Percentiles rank a stretch among this genome's conserved stretches.
Conservation (phyloP, 2,329 filamentous ascomycete species). For the Neofusicoccum kwambonambiense region DNA sequence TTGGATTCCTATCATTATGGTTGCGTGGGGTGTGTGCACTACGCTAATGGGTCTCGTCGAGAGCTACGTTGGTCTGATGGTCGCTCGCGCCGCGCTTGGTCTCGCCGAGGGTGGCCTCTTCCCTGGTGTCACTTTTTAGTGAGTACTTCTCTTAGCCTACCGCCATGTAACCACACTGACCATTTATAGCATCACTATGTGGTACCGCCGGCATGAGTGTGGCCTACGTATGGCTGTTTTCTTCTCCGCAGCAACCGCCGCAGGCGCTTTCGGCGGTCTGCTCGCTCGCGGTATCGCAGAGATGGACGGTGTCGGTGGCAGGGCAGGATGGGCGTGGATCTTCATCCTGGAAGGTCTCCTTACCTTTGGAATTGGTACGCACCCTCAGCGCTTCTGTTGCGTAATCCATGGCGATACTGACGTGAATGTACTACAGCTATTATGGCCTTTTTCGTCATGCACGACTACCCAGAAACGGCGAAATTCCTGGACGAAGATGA, state of each 20-base stretch:
- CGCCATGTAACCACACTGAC: not conserved
- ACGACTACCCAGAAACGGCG: conserved; percentile 60
- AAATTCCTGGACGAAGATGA: conserved; percentile 52
- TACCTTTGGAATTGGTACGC: conserved; percentile 24
- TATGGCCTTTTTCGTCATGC: conserved; percentile 48
- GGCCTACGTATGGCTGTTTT: conserved; percentile 60
- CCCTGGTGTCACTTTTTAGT: conserved; percentile 4
- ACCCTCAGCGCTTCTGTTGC: conserved; percentile 20
- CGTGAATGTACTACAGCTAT: conserved; percentile 16
- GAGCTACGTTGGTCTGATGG: conserved; percentile 46
- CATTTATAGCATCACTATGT: conserved; percentile 57
- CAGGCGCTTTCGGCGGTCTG: conserved; percentile 60
- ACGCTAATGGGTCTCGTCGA: conserved; percentile 51
- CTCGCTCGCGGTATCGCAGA: conserved; percentile 60
- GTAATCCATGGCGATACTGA: not conserved
- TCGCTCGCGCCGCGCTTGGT: conserved; percentile 47
- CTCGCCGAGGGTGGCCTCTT: conserved; percentile 32
- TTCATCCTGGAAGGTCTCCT: conserved; percentile 37
- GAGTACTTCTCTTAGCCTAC: not conserved
- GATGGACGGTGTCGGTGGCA: conserved; percentile 54
- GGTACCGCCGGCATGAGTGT: conserved; percentile 61
- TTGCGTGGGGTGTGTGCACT: conserved; percentile 49
- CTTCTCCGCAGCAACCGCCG: conserved; percentile 57
- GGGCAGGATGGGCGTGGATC: conserved; percentile 35
- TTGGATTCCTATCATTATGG: conserved; percentile 49